A percentile compares a stretch with the other conserved stretches of the same genome.
phyloP scores from a whole-genome alignment of 2,329 filamentous ascomycete genomes.

The Penicillium oxalicum region DNA sequence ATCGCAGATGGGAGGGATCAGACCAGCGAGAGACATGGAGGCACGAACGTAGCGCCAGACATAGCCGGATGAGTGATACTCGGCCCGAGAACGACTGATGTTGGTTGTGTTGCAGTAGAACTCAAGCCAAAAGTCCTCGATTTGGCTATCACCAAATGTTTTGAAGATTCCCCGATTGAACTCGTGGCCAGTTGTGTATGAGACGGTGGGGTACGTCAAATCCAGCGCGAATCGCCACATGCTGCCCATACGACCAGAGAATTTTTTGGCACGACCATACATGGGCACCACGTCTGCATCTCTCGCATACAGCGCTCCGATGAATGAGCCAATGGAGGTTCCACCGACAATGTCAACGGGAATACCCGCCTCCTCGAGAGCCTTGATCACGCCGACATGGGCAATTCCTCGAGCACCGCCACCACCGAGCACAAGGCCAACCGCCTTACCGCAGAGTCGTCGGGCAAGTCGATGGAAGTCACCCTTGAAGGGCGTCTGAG shows the following conservation, averaged over 20 bases:
- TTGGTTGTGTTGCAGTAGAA: slow-evolving; percentile 99
- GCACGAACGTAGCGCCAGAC: slow-evolving; percentile 96
- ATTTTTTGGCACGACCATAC: slow-evolving; percentile 95
- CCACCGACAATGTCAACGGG: slow-evolving; percentile 93
- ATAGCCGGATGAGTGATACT: slow-evolving; percentile 94
- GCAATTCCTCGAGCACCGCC: slow-evolving; percentile 88
- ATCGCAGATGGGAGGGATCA: slow-evolving; percentile 90
- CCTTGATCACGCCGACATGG: slow-evolving; percentile 88
- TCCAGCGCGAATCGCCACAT: slow-evolving; percentile 98
- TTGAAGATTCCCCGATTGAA: slow-evolving; percentile 99
- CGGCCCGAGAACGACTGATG: slow-evolving; percentile 85
- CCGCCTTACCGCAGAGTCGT: slow-evolving; percentile 84
- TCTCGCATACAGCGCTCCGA: slow-evolving; percentile 88
- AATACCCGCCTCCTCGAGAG: slow-evolving; percentile 91
- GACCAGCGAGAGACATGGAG: slow-evolving; percentile 90
- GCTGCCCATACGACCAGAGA: slow-evolving; percentile 95
- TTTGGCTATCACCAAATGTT: slow-evolving; percentile 91
- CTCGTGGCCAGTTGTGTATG: slow-evolving; percentile 96
- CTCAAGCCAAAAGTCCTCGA: slow-evolving; percentile 98
- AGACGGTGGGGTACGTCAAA: slow-evolving; percentile 89
- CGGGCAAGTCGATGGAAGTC: slow-evolving; percentile 92
- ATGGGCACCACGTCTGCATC: slow-evolving; percentile 96
- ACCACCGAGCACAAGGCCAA: slow-evolving; percentile 88
- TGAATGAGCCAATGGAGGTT: slow-evolving; percentile 93
- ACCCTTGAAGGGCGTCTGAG: slow-evolving; percentile 88